Base-by-base conservation (phyloP, 768 basidiomycete genomes). In the Calocybe indica region DNA sequence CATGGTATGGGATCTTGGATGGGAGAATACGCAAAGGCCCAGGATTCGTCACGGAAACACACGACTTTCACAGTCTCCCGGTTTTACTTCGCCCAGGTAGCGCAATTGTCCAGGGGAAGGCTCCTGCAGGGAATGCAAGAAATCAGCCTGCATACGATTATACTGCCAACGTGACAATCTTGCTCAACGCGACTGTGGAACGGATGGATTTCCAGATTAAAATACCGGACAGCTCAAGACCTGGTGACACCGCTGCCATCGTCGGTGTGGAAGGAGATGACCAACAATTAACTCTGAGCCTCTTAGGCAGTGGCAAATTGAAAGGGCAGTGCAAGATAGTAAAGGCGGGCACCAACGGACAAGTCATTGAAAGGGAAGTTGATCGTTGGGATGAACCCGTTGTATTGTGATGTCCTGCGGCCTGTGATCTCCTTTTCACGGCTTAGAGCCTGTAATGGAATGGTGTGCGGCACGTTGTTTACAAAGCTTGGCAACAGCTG, bases 1-100 rank as follows among this genome's bases (percentile, higher is more conserved):
- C 51, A 7, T 68, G 66, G 66, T 62, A 56, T 46, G 58, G 62
- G 1, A 28, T 67, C 22, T 43, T 67, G 6, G 62, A 65, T 34
- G 58, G 58, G 1, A 62, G 60, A 29, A 42, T 64, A n/a, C 52
- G 58, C 5, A 45, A 49, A 28, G 66, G 65, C 5, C 64, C 62
- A 5, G 52, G 52, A 11, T 67, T 56, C 38, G 50, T 61, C 33
- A 59, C 52, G 2, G 65, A 65, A 49, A 49, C 43, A 7, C 62
- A 65, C 41, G 55, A 59, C 34, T 67, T 64, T 45, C 54, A 45
- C 15, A 58, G 59, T 40, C 45, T 67, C 15, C 65, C 64, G 8
- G 36, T 67, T 11, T 46, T 66, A 7, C 46, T 67, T 6, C 54
- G 64, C 15, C 64, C 62, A 22, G 63, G 62, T 7, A 40, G 55